Conservation (phyloP, 2,329 filamentous ascomycete genomes). For the Monosporascus sp. region DNA sequence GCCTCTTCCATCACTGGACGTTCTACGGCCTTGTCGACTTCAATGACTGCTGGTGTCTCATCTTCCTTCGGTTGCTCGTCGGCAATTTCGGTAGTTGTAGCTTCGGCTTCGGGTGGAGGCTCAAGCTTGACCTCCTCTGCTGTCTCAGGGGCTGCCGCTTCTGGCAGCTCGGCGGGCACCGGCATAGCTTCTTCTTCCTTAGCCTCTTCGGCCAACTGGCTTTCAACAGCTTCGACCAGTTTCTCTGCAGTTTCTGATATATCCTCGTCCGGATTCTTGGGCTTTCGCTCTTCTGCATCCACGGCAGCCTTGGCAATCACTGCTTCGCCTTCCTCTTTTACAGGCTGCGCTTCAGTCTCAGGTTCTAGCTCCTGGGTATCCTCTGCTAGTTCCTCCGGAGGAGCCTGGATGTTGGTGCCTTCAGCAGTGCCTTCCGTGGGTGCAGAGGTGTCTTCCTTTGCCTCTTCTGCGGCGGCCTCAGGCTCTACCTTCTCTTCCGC, state of each 20-base stretch:
- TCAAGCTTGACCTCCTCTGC: not conserved
- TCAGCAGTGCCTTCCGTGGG: slow-evolving; percentile 1
- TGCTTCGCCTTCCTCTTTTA: not conserved
- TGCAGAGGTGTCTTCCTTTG: not conserved
- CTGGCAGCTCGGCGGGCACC: not conserved
- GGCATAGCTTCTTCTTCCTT: not conserved
- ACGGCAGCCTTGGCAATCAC: not conserved
- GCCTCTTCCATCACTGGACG: not conserved
- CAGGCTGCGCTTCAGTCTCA: not conserved
- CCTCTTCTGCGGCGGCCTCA: slow-evolving; percentile 4
- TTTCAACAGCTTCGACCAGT: not conserved
- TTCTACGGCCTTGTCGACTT: not conserved
- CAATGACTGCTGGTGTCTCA: not conserved
- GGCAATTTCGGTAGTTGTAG: not conserved
- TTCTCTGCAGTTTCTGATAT: slow-evolving; percentile 1
- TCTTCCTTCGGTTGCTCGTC: not conserved
- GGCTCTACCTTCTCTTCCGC: not conserved
- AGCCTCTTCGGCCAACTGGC: not conserved
- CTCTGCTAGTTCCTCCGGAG: not conserved
- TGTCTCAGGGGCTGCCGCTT: not conserved
- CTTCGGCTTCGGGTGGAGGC: not conserved
- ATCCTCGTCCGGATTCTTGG: slow-evolving; percentile 1
- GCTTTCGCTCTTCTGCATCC: slow-evolving; percentile 3
- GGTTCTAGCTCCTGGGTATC: not conserved
- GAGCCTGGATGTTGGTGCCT: not conserved